Evolutionary conservation across 129 eudicot species (phyloP), one percentile per base, ranked within the genome.

Genomic region (Kitagawia praeruptora): DNA sequence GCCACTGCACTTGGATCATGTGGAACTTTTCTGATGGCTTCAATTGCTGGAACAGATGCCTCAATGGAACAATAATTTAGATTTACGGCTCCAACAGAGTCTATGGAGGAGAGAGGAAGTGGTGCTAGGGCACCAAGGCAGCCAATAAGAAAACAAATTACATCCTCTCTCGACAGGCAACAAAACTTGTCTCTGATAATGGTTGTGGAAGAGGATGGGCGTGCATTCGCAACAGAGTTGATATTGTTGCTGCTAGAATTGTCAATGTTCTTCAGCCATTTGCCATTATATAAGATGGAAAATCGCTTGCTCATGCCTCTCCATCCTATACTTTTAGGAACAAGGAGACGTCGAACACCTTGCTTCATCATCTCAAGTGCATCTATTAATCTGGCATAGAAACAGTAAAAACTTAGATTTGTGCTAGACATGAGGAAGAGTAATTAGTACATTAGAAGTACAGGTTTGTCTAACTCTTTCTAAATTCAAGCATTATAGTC

Each of bases 101-200:
- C 85, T 76, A 96, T 96, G 38, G 99, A 87, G 10, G 98, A 89
- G 61, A 96, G 91, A 61, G 98, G 99, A 48, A 92, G 82, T 14
- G 99, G 99, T 49, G 98, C 98, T 40, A 96, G 83, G 67, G 99
- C 98, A 41, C 99, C 99, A 9, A 96, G 90, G 83, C 99, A 96
- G 31, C 97, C 93, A 14, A 92, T 96, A 27, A 96, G 85, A 74
- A 96, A 96, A 9, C 98, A 96, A 39, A 92, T 83, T 27, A 96
- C 87, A 42, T 96, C 99, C 88, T 96, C 99, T 74, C 99, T 67
- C 3, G 99, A 90, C 39, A 96, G 94, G 71, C 99, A 92, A 81
- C 96, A 92, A 42, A 84, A 96, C 75, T 89, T 96, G 84, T 87
- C 87, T 31, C 85, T 89, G 54, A 82, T 80, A 40, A 80, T 86